Evolutionary conservation across 2,329 filamentous ascomycete species (phyloP).

Genomic region (Neonectria punicea): DNA sequence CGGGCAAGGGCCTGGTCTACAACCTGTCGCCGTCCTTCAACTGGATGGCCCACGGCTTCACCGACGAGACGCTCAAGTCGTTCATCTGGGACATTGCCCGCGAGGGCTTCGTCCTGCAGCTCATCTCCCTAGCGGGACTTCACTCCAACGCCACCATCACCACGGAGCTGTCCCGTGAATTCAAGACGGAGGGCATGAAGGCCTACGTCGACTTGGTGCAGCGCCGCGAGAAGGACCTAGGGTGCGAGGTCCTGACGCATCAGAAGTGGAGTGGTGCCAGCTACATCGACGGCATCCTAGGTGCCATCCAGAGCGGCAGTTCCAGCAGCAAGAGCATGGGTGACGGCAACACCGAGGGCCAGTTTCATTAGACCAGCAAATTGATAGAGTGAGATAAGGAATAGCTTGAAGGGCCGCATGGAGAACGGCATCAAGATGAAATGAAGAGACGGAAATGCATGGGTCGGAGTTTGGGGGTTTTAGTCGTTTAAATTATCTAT

Average conservation of each 20-base stretch:
- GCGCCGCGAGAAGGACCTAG: slow-evolving; percentile 86
- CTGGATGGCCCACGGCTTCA: slow-evolving; percentile 97
- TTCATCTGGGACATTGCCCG: slow-evolving; percentile 97
- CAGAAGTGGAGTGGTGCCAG: slow-evolving; percentile 81
- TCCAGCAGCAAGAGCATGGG: slow-evolving; percentile 94
- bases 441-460: slow-evolving; percentile 38
- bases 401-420: neutral
- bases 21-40: slow-evolving; percentile 98
- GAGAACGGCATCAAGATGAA: neutral
- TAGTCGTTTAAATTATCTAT: slow-evolving; percentile 31
- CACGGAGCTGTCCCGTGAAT: slow-evolving; percentile 80
- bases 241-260: slow-evolving; percentile 92
- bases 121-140: slow-evolving; percentile 73
- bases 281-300: slow-evolving; percentile 89
- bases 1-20: slow-evolving; percentile 92
- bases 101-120: slow-evolving; percentile 80
- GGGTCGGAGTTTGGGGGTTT: slow-evolving; percentile 40
- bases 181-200: slow-evolving; percentile 93
- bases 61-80: slow-evolving; percentile 80
- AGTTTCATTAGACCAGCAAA: slow-evolving; percentile 57
- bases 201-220: slow-evolving; percentile 97
- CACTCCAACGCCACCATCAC: slow-evolving; percentile 73
- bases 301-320: slow-evolving; percentile 90
- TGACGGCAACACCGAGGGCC: slow-evolving; percentile 87
- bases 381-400: neutral